phyloP scores from a whole-genome alignment of 73 alveolate species.

The Paramecium tetraurelia region DNA sequence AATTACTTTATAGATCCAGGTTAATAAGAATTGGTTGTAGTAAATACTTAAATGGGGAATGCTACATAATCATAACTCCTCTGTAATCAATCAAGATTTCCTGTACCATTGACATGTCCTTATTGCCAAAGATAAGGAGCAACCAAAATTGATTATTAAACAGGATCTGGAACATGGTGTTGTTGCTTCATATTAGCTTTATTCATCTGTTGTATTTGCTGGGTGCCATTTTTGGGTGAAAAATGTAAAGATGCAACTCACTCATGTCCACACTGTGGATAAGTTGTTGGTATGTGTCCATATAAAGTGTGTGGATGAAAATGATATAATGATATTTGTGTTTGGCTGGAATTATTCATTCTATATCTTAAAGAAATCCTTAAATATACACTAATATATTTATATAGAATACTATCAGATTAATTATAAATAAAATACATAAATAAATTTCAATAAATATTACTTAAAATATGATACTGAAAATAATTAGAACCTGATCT shows the following conservation, averaged over 20 bases:
- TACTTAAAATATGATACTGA: too few relatives aligned
- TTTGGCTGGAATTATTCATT: background rate
- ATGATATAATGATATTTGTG: background rate
- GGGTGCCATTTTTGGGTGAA: background rate
- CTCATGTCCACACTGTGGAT: background rate
- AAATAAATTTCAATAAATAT: too few relatives aligned
- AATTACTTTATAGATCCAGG: background rate
- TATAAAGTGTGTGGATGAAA: background rate
- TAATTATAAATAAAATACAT: too few relatives aligned
- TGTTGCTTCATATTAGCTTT: background rate
- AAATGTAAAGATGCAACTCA: background rate
- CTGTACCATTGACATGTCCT: background rate
- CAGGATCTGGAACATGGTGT: background rate
- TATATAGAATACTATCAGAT: background rate
- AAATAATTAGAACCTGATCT: too few relatives aligned
- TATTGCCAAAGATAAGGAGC: background rate
- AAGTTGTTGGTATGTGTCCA: background rate
- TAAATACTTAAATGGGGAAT: background rate
- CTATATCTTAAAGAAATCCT: background rate
- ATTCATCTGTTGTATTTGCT: background rate
- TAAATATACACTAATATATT: background rate
- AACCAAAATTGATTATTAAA: background rate
- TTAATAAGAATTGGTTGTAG: background rate
- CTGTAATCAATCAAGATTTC: background rate
- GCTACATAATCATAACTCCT: background rate